Conservation (phyloP, 495 filamentous ascomycete species). For the Lasiosphaeria hispida region DNA sequence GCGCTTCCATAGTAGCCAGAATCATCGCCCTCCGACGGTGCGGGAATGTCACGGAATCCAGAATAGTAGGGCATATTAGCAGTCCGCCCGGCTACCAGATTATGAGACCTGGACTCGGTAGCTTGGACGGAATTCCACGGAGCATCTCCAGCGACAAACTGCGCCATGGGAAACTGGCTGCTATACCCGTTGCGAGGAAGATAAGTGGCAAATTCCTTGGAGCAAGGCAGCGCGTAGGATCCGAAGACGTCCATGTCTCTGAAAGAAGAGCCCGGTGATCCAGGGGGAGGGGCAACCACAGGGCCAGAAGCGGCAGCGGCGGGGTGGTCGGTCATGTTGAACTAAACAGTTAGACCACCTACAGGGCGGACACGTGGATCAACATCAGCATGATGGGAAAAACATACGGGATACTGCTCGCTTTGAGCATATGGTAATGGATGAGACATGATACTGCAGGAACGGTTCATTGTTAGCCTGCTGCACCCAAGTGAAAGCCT, state of each 20-base stretch:
- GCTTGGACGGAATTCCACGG: not conserved
- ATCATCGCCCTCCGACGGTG: constrained; percentile 59
- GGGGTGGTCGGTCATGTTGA: constrained; percentile 9
- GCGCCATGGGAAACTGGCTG: not conserved
- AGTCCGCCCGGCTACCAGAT: not conserved
- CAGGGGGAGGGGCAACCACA: constrained; percentile 1
- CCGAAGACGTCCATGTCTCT: constrained; percentile 8
- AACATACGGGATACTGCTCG: constrained; percentile 13
- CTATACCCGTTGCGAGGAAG: not conserved
- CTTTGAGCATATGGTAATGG: constrained; percentile 8
- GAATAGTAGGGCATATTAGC: not conserved
- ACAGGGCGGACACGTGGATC: no score
- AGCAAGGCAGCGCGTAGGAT: not conserved
- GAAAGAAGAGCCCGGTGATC: constrained; percentile 13
- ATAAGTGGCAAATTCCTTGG: not conserved
- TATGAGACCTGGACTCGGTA: not conserved
- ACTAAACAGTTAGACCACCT: constrained; percentile 3
- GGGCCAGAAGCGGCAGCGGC: not conserved
- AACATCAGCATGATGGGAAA: not conserved
- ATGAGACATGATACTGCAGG: constrained; percentile 1
- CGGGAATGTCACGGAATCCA: constrained; percentile 25
- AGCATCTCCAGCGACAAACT: not conserved
- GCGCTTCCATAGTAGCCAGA: constrained; percentile 60
- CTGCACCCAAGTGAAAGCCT: not conserved
- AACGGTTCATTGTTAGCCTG: not conserved